Percentiles rank a stretch among this genome's conserved stretches.
Conservation (phyloP, 2,329 filamentous ascomycete genomes). For the Clonostachys rhizophaga region DNA sequence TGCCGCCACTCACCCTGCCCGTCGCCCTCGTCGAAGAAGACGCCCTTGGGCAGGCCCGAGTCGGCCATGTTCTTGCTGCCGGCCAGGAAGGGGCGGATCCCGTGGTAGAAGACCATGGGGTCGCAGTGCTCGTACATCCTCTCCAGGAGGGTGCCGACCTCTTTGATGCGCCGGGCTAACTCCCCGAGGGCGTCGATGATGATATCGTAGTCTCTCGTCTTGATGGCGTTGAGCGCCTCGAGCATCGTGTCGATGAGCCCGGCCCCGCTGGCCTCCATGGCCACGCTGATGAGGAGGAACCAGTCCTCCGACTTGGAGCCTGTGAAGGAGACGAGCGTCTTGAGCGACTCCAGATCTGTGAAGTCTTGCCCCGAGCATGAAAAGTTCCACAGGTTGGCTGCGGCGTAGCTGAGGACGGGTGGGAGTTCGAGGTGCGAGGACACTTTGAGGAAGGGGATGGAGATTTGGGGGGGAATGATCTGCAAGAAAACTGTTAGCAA, state of each 20-base stretch:
- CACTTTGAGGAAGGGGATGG: slow-evolving; percentile 69
- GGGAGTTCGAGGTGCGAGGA: slow-evolving; percentile 75
- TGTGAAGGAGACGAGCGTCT: slow-evolving; percentile 76
- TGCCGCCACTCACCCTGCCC: slow-evolving; percentile 66
- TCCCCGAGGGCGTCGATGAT: slow-evolving; percentile 61
- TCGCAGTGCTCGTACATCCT: slow-evolving; percentile 90
- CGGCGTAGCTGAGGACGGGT: slow-evolving; percentile 86
- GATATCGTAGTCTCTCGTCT: slow-evolving; percentile 50
- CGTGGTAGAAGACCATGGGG: slow-evolving; percentile 83
- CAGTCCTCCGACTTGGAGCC: slow-evolving; percentile 88
- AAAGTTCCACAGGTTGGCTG: slow-evolving; percentile 88
- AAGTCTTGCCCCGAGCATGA: slow-evolving; percentile 44
- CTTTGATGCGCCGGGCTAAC: slow-evolving; percentile 63
- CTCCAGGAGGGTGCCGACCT: slow-evolving; percentile 63
- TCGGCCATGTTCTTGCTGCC: slow-evolving; percentile 90
- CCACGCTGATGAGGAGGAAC: slow-evolving; percentile 88
- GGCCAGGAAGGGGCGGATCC: slow-evolving; percentile 82
- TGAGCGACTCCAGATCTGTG: slow-evolving; percentile 63
- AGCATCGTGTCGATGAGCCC: slow-evolving; percentile 74
- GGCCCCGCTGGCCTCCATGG: slow-evolving; percentile 80
- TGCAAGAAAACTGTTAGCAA: slow-evolving; percentile 18
- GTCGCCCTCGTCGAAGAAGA: slow-evolving; percentile 76
- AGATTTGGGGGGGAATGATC: slow-evolving; percentile 69
- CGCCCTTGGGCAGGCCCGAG: slow-evolving; percentile 75
- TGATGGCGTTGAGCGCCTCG: slow-evolving; percentile 66